Base-by-base conservation (phyloP, 768 basidiomycete genomes). In the Favolaschia claudopus region DNA sequence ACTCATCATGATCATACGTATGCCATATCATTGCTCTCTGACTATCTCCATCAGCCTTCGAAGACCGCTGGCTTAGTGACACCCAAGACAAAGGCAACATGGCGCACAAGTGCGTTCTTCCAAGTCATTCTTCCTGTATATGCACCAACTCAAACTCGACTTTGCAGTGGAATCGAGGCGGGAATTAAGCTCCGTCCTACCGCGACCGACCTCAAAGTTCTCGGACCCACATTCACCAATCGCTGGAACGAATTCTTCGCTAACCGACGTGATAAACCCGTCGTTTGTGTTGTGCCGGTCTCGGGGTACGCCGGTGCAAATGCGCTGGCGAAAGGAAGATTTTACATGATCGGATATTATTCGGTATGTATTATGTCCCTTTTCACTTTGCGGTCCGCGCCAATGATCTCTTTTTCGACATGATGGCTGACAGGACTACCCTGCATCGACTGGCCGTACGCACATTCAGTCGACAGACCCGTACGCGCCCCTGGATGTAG, bases 141-240 rank as follows among this genome's bases (percentile, higher is more conserved):
- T n/a, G n/a, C n/a, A n/a, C n/a, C n/a, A n/a, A n/a, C n/a, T n/a
- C n/a, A n/a, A n/a, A n/a, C n/a, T n/a, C n/a, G n/a, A n/a, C 9
- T 49, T 64, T 29, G 55, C 62, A 87, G 85, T 61, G 83, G 75
- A 2, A 63, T 82, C 28, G 84, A 89, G 60, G 79, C 80, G 27
- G 86, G 83, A 5, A 77, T 85, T 59, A 88, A 86, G 64, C 64
- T 87, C 14, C 77, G 88, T 24, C 87, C 88, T 4, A 79, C 70
- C 15, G 63, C 64, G 4, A 73, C 76, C 6, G 87, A 89, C 37
- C 73, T 86, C 22, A 73, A 78, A 44, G 75, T 75, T n/a, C 70
- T 89, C 32, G 82, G 81, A 10, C 76, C 82, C 8, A 76, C 68
- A 6, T 89, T 88, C 64, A 66, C 75, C 25, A 44, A 72, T 22